phyloP scores from a whole-genome alignment of 2,329 filamentous ascomycete genomes.

The Tolypocladium paradoxum region DNA sequence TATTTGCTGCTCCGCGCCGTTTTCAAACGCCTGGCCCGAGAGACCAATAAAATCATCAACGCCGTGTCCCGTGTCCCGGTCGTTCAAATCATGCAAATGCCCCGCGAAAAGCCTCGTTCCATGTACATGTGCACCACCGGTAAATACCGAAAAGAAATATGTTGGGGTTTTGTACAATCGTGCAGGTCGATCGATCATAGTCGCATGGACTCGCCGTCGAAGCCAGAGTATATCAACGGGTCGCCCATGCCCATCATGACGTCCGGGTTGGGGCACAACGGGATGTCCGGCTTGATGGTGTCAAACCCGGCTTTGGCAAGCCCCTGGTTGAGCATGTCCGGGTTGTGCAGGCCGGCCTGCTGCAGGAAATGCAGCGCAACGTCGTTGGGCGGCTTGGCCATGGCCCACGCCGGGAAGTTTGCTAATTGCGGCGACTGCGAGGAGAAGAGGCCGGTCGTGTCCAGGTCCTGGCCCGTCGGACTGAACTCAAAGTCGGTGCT shows the following conservation, averaged over 20 bases:
- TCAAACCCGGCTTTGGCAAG: constrained; percentile 41
- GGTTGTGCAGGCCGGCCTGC: constrained; percentile 28
- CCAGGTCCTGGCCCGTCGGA: constrained; percentile 20
- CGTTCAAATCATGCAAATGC: not conserved
- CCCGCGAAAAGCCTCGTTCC: too few species aligned
- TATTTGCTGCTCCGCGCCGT: not conserved
- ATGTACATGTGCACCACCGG: too few species aligned
- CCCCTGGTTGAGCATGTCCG: constrained; percentile 37
- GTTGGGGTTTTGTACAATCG: not conserved
- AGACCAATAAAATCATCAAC: not conserved
- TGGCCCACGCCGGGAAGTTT: constrained; percentile 20
- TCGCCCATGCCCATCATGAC: constrained; percentile 48
- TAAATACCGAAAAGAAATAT: not conserved
- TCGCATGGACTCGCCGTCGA: constrained; percentile 33
- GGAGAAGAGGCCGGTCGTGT: constrained; percentile 22
- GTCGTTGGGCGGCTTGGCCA: constrained; percentile 15
- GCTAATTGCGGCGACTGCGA: constrained; percentile 23
- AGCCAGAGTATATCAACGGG: constrained; percentile 47
- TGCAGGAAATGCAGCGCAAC: constrained; percentile 30
- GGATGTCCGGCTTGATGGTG: constrained; percentile 43
- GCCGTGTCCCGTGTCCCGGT: not conserved
- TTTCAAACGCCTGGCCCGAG: not conserved
- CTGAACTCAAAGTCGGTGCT: constrained; percentile 26
- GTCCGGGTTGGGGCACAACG: constrained; percentile 40
- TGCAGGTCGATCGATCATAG: constrained; percentile 15